These are phyloP conservation scores for Catharanthus roseus DNA, from an alignment of 257 asterid species.

Conservation along the genomic window DNA sequence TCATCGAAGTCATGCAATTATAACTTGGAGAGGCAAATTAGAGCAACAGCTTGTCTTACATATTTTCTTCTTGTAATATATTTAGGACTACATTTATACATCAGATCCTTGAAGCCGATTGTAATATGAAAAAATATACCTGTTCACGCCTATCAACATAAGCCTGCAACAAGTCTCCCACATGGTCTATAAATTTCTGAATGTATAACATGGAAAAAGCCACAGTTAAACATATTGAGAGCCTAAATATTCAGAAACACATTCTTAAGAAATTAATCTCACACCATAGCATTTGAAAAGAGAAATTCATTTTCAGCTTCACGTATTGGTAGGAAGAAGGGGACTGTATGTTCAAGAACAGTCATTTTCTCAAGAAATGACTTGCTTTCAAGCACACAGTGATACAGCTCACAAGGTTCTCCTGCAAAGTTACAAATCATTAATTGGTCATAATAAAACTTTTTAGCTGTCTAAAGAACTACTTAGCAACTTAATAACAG, in stretches of 20 bases:
- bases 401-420: conserved; percentile 86
- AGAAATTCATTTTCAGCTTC: conserved; percentile 81
- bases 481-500: neutral
- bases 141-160: conserved; percentile 97
- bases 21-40: neutral
- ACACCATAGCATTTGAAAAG: conserved; percentile 95
- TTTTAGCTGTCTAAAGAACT: neutral
- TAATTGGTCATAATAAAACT: neutral
- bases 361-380: conserved; percentile 98
- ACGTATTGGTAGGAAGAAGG: conserved; percentile 90
- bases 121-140: conserved; percentile 40
- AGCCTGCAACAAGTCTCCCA: conserved; percentile 92
- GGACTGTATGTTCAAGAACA: conserved; percentile 83
- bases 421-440: conserved; percentile 47
- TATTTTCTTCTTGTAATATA: neutral
- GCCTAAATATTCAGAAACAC: neutral
- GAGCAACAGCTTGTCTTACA: neutral
- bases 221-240: neutral
- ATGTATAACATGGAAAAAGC: conserved; percentile 23
- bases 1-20: neutral
- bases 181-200: conserved; percentile 91
- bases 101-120: neutral
- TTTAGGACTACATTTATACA: neutral
- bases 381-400: conserved; percentile 97
- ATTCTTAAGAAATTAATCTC: conserved; percentile 25